A percentile compares a stretch with the other conserved stretches of the same genome.
Evolutionary conservation across 2,329 filamentous ascomycete genomes (phyloP).

Genomic region (Fusarium sp.): DNA sequence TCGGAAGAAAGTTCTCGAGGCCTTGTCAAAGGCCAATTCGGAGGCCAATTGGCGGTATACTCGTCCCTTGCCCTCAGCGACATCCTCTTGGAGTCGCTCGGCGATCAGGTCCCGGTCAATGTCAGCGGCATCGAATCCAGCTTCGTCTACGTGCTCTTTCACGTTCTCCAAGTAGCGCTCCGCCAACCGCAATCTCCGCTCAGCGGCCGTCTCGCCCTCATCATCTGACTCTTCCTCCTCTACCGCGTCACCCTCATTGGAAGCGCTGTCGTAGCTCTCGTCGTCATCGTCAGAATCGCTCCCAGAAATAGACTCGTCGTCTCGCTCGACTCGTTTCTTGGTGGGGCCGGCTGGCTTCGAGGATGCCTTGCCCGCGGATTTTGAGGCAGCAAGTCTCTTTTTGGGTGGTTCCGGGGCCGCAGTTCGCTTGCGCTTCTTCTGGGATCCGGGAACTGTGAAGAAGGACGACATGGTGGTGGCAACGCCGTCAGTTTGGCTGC

Average conservation of each 20-base stretch:
- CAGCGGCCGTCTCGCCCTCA: conserved; percentile 89
- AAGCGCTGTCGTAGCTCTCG: conserved; percentile 59
- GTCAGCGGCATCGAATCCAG: conserved; percentile 92
- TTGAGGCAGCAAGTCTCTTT: conserved; percentile 70
- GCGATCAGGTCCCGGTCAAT: conserved; percentile 95
- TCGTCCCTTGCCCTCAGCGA: conserved; percentile 91
- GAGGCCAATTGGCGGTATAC: conserved; percentile 86
- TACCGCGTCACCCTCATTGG: conserved; percentile 63
- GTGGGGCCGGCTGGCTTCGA: conserved; percentile 58
- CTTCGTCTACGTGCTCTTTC: conserved; percentile 83
- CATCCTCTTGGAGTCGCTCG: conserved; percentile 90
- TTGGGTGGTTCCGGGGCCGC: conserved; percentile 70
- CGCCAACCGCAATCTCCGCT: conserved; percentile 87
- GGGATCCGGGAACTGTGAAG: conserved; percentile 89
- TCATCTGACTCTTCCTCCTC: conserved; percentile 72
- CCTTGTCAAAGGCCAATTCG: conserved; percentile 78
- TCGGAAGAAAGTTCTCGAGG: conserved; percentile 81
- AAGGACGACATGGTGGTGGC: conserved; percentile 86
- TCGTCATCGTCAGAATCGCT: conserved; percentile 83
- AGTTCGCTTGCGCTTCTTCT: conserved; percentile 90
- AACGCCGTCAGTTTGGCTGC: conserved; percentile 44
- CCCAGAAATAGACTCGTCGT: conserved; percentile 85
- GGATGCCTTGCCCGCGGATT: conserved; percentile 59
- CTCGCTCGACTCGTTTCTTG: conserved; percentile 66
- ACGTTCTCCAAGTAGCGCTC: conserved; percentile 95